A percentile compares a stretch with the other conserved stretches of the same genome.
phyloP scores from a whole-genome alignment of 2,329 filamentous ascomycete genomes.

The Fusarium chuoi region DNA sequence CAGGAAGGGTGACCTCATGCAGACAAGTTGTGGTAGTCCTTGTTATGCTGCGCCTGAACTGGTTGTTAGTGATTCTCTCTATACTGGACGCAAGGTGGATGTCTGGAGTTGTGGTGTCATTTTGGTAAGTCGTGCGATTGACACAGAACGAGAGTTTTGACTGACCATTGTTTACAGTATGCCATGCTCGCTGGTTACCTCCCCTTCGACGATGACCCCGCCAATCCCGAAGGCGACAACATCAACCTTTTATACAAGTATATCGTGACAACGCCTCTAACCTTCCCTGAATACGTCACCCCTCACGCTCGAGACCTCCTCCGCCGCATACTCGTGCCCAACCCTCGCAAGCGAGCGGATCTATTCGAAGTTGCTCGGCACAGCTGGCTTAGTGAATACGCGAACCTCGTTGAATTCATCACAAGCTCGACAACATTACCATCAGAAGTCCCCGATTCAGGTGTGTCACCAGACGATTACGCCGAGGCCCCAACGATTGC shows the following conservation, averaged over 20 bases:
- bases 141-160: neutral
- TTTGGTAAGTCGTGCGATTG: constrained; percentile 71
- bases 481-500: constrained; percentile 71
- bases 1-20: constrained; percentile 94
- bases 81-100: constrained; percentile 97
- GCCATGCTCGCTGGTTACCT: constrained; percentile 98
- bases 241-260: constrained; percentile 99
- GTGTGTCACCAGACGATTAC: constrained; percentile 68
- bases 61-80: constrained; percentile 95
- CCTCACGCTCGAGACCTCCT: constrained; percentile 94
- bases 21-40: constrained; percentile 97
- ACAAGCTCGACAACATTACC: constrained; percentile 93
- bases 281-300: constrained; percentile 98
- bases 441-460: constrained; percentile 84
- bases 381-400: constrained; percentile 97
- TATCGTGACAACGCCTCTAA: constrained; percentile 95
- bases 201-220: constrained; percentile 97
- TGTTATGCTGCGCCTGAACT: constrained; percentile 98
- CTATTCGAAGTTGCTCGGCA: constrained; percentile 97
- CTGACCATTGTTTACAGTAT: constrained; percentile 70
- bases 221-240: constrained; percentile 98
- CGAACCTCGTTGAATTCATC: constrained; percentile 96
- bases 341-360: constrained; percentile 93
- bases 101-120: constrained; percentile 99
- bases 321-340: constrained; percentile 91